Base-by-base conservation (phyloP, 306 rosid genomes). In the Geum urbanum region DNA sequence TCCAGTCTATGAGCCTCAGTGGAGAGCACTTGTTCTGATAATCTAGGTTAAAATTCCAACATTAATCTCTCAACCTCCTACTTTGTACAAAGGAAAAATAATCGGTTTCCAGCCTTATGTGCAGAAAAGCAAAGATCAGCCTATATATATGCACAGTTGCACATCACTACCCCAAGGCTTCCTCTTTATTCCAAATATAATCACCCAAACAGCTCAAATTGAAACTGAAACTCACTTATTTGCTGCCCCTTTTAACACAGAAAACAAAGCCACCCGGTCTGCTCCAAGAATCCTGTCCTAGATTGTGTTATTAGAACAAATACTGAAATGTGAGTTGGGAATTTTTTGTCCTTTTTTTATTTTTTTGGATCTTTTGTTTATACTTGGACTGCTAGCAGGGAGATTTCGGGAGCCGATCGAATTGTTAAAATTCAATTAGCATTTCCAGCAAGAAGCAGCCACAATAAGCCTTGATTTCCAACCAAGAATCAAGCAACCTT, bases 401-500 rank as follows among this genome's bases (percentile, higher is more conserved):
- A 54, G 73, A 54, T 54, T 54, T 20, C 49, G 54, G 49, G 48
- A 48, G 44, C 27, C n/a, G 7, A 43, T 67, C n/a, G 7, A 43
- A 71, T 19, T 8, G 43, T 37, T 5, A 3, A 50, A 3, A 56
- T 15, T 58, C 63, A 60, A 7, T 80, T 75, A 86, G 80, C 97
- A 92, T 66, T 92, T 92, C 98, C 98, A 86, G 81, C 96, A 86
- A 49, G 97, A 92, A 63, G 84, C 94, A 63, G 98, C 96, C 27
- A 90, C 84, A 79, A 92, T 92, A 4, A 91, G 94, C 89, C 76
- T 90, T 7, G 96, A 88, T 44, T 90, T 84, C 98, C 98, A 92
- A 0, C 97, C 98, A 82, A 90, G 89, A 10, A 92, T 96, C 70
- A 90, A 70, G 61, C 97, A 92, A 15, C 98, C 97, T 13, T 90